These are phyloP conservation scores for Chondrostereum purpureum DNA, from an alignment of 1,284 basidiomycete genomes.

Conservation along the genomic window DNA sequence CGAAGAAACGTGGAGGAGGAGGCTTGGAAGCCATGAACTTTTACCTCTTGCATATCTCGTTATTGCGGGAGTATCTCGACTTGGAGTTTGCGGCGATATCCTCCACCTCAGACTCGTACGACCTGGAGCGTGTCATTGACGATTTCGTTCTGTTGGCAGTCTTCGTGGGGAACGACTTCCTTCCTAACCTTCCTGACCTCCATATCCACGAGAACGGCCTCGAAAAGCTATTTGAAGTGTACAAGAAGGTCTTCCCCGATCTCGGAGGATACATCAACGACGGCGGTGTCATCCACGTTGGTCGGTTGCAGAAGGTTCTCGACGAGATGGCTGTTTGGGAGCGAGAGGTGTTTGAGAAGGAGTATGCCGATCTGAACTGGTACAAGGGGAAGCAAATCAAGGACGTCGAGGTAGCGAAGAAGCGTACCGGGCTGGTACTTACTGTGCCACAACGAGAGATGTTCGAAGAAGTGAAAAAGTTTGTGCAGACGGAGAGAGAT, in stretches of 20 bases:
- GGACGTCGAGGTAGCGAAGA: constrained; percentile 46
- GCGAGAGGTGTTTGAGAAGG: constrained; percentile 84
- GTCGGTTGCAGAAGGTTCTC: constrained; percentile 80
- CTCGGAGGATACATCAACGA: constrained; percentile 95
- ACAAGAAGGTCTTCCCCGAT: constrained; percentile 84
- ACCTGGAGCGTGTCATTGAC: constrained; percentile 91
- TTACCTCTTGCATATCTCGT: constrained; percentile 89
- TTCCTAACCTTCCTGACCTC: constrained; percentile 92
- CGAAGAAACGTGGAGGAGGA: constrained; percentile 56
- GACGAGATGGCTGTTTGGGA: constrained; percentile 88
- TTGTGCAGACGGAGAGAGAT: constrained; percentile 53
- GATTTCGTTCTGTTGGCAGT: constrained; percentile 96
- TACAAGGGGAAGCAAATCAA: constrained; percentile 83
- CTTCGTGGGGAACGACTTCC: constrained; percentile 96
- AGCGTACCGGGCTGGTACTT: constrained; percentile 46
- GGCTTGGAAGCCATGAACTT: constrained; percentile 89
- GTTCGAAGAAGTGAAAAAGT: constrained; percentile 70
- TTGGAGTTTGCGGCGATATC: constrained; percentile 82
- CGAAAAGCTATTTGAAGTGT: constrained; percentile 89
- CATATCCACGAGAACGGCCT: constrained; percentile 98
- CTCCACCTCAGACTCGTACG: constrained; percentile 61
- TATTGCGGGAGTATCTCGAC: constrained; percentile 96
- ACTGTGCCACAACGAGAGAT: constrained; percentile 70
- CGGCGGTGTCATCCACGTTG: constrained; percentile 75
- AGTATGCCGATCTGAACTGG: constrained; percentile 85